Evolutionary conservation across 441 rosid species (phyloP), one percentile per base, ranked within the genome.

Genomic region (Gossypium gossypioides): DNA sequence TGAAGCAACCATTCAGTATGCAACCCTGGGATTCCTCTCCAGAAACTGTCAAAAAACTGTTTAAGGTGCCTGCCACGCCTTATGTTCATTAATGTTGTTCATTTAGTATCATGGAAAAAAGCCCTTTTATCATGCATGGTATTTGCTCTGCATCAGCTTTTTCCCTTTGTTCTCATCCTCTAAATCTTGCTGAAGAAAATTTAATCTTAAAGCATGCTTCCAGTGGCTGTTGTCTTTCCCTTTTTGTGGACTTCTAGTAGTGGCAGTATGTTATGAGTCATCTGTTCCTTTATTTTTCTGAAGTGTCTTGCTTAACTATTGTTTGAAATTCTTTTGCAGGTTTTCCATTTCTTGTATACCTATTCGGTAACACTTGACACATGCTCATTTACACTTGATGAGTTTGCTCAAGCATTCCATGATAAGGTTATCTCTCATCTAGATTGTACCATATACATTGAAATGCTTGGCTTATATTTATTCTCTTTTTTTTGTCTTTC

Each of bases 341-440:
- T 86, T 57, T 86, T 92, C 75, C 94, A 90, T 78, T 95, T 95
- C 82, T 86, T 95, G 56, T 95, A 84, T 78, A 92, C 98, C 22
- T 95, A 89, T 74, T 87, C 95, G 27, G 80, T 77, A 69, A 80
- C 65, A 46, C 77, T 87, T 75, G 91, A 88, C 63, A 74, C 86
- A 73, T 83, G 86, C 72, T 82, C 90, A 64, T 95, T 95, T 82
- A 91, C 98, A 40, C 85, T 92, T 50, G 98, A 92, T 76, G 92
- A 89, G 83, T 84, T 95, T 80, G 88, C 93, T 75, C 92, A 88
- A 78, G 90, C 97, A 78, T 92, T 92, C 83, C 91, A 91, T 83
- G 93, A 95, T 69, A 95, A 91, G 99, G 99, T 95, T 75, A 69
- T 59, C 72, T 72, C 79, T 80, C 62, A 27, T 70, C 69, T 72